Evolutionary conservation across 2,329 filamentous ascomycete genomes (phyloP).

Genomic region (Aspergillus alliaceus): DNA sequence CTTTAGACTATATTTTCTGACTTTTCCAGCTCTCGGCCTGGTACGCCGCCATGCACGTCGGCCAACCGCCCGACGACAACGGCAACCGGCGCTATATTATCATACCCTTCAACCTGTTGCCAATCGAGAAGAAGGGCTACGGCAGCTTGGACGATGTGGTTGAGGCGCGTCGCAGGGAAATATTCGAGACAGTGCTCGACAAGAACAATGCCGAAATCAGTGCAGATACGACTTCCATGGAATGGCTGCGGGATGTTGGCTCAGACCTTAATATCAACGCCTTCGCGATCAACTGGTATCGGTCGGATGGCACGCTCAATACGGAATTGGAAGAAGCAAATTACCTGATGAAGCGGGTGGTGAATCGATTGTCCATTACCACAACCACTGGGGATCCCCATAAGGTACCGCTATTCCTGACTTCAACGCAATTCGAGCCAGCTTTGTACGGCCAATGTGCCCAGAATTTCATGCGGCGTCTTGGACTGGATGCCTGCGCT

Average conservation of each 20-base stretch:
- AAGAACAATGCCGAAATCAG: slow-evolving; percentile 1
- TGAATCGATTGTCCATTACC: slow-evolving; percentile 45
- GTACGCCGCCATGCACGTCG: background rate
- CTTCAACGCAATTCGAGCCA: slow-evolving; percentile 45
- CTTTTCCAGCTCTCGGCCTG: background rate
- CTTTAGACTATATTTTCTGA: background rate
- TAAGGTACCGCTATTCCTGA: slow-evolving; percentile 46
- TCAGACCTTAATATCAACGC: slow-evolving; percentile 48
- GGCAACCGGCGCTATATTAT: slow-evolving; percentile 4
- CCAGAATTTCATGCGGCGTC: slow-evolving; percentile 43
- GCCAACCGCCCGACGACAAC: background rate
- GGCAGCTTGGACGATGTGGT: background rate
- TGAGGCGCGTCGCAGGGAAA: background rate
- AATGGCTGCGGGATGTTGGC: slow-evolving; percentile 43
- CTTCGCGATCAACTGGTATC: slow-evolving; percentile 42
- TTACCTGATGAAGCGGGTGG: slow-evolving; percentile 48
- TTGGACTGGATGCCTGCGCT: slow-evolving; percentile 29
- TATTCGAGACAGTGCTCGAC: background rate
- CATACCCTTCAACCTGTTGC: slow-evolving; percentile 10
- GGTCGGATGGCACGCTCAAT: slow-evolving; percentile 42
- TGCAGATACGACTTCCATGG: slow-evolving; percentile 33
- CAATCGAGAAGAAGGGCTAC: background rate
- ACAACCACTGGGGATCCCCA: slow-evolving; percentile 37
- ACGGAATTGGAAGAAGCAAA: slow-evolving; percentile 50
- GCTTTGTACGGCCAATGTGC: slow-evolving; percentile 46